Conservation (phyloP, 108 stramenopile species). For the Conticribra weissflogii region DNA sequence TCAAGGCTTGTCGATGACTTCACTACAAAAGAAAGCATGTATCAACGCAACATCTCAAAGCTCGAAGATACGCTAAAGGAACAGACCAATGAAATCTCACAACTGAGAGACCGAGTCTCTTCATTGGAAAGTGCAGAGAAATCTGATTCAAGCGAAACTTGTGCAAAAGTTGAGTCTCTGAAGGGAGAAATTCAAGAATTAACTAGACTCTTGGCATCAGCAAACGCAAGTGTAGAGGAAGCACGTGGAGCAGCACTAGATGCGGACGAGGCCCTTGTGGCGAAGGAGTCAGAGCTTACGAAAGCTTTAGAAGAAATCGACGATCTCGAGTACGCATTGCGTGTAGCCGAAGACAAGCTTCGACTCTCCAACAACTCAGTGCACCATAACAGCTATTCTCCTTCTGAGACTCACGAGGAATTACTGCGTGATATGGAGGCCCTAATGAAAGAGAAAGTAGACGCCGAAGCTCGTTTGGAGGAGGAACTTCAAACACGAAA, state of each 20-base stretch:
- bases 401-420: slow-evolving; percentile 64
- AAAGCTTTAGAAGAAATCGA: slow-evolving; percentile 40
- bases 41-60: no score
- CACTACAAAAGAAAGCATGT: no score
- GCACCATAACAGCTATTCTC: slow-evolving; percentile 33
- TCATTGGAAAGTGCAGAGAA: slow-evolving; percentile 16
- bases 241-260: slow-evolving; percentile 49
- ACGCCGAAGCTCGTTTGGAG: slow-evolving; percentile 48
- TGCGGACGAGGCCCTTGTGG: slow-evolving; percentile 48
- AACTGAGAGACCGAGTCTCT: slow-evolving; percentile 2
- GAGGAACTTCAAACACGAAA: slow-evolving; percentile 46
- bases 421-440: slow-evolving; percentile 52
- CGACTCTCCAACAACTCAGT: slow-evolving; percentile 17
- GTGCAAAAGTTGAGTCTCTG: slow-evolving; percentile 12
- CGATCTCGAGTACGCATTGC: slow-evolving; percentile 38
- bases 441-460: slow-evolving; percentile 53
- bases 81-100: slow-evolving; percentile 1
- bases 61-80: no score
- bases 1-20: no score
- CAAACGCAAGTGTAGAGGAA: slow-evolving; percentile 68
- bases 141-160: slow-evolving; percentile 14
- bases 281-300: slow-evolving; percentile 44
- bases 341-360: slow-evolving; percentile 47
- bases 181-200: slow-evolving; percentile 59
- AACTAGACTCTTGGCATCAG: slow-evolving; percentile 57